Conservation (phyloP, 1,284 basidiomycete genomes). For the Heterobasidion parviporum region DNA sequence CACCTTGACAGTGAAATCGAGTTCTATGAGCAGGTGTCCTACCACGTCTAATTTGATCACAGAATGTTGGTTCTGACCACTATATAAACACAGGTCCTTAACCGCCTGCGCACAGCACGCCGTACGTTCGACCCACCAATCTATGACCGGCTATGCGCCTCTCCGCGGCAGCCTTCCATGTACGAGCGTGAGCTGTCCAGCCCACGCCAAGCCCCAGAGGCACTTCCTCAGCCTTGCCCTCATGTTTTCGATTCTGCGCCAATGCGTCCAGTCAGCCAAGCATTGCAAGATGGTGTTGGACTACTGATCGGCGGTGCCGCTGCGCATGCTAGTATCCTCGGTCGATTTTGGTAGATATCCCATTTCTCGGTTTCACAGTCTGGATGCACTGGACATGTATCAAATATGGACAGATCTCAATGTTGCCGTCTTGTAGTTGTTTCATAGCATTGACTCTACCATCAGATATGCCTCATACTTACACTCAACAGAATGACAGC, state of each 20-base stretch:
- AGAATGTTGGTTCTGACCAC: background rate
- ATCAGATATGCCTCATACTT: too few species aligned
- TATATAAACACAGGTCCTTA: slow-evolving; percentile 36
- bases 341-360: slow-evolving; percentile 37
- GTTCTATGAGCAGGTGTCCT: slow-evolving; percentile 63
- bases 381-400: too few species aligned
- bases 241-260: slow-evolving; percentile 70
- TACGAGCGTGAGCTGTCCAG: slow-evolving; percentile 65
- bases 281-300: slow-evolving; percentile 62
- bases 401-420: too few species aligned
- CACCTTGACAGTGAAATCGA: slow-evolving; percentile 73
- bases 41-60: background rate
- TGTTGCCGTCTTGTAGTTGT: too few species aligned
- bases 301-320: slow-evolving; percentile 38
- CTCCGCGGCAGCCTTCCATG: slow-evolving; percentile 55
- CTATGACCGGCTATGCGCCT: slow-evolving; percentile 31
- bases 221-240: slow-evolving; percentile 62
- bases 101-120: slow-evolving; percentile 47
- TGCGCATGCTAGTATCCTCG: slow-evolving; percentile 50
- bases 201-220: slow-evolving; percentile 38
- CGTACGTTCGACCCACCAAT: slow-evolving; percentile 39
- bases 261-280: slow-evolving; percentile 68
- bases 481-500: too few species aligned
- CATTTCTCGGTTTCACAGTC: too few species aligned
- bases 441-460: too few species aligned